phyloP scores from a whole-genome alignment of 495 filamentous ascomycete genomes.

The Aspergillus funiculosus region DNA sequence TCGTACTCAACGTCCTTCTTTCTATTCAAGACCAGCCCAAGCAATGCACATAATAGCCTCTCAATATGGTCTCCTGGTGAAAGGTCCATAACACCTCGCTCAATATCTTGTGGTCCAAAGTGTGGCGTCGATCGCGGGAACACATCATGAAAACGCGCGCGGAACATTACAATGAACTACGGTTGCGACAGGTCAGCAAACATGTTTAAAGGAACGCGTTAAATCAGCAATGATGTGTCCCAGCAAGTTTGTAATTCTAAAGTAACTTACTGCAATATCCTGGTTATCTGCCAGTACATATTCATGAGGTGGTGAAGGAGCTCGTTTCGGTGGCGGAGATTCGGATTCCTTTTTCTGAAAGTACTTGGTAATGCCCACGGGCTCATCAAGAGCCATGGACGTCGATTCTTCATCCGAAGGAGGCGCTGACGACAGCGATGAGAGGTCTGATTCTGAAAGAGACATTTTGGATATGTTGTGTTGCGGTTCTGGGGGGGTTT shows the following conservation, averaged over 20 bases:
- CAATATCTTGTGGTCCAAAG: slow-evolving; percentile 91
- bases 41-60: slow-evolving; percentile 78
- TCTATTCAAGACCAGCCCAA: slow-evolving; percentile 84
- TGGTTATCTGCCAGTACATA: slow-evolving; percentile 82
- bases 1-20: slow-evolving; percentile 98
- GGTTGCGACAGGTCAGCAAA: slow-evolving; percentile 37
- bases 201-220: slow-evolving; percentile 34
- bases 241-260: slow-evolving; percentile 9
- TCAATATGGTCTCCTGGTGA: slow-evolving; percentile 80
- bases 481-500: slow-evolving; percentile 19
- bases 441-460: slow-evolving; percentile 49
- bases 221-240: slow-evolving; percentile 14
- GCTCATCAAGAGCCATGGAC: slow-evolving; percentile 37
- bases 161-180: slow-evolving; percentile 97
- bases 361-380: slow-evolving; percentile 42
- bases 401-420: slow-evolving; percentile 51
- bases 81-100: slow-evolving; percentile 71
- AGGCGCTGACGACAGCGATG: slow-evolving; percentile 55
- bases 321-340: slow-evolving; percentile 66
- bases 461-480: slow-evolving; percentile 41
- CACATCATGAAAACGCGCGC: slow-evolving; percentile 81
- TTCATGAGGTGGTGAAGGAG: slow-evolving; percentile 82
- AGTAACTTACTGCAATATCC: slow-evolving; percentile 72
- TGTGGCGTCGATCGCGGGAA: slow-evolving; percentile 82
- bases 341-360: slow-evolving; percentile 44